Evolutionary conservation across 208 protist genomes (phyloP).

Genomic region (Trypanosoma vivax): DNA sequence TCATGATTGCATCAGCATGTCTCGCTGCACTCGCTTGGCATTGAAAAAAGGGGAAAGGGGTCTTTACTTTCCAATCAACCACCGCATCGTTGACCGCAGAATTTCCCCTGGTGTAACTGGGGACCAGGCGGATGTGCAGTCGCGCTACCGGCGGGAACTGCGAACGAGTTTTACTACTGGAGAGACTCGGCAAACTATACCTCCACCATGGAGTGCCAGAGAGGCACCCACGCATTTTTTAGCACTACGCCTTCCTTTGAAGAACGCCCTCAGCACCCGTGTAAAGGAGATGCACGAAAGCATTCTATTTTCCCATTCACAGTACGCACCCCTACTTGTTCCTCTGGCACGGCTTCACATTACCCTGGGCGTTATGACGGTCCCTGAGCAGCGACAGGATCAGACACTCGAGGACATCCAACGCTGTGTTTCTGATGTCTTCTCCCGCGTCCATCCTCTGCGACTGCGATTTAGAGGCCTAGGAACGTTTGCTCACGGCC

Average conservation of each 20-base stretch:
- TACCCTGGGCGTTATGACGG: slow-evolving; percentile 74
- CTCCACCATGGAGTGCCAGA: slow-evolving; percentile 51
- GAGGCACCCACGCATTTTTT: slow-evolving; percentile 77
- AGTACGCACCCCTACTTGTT: slow-evolving; percentile 54
- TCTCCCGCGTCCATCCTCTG: slow-evolving; percentile 37
- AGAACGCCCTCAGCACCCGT: slow-evolving; percentile 39
- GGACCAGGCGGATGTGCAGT: slow-evolving; percentile 67
- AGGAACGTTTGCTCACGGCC: slow-evolving; percentile 70
- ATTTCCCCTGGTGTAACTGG: slow-evolving; percentile 28
- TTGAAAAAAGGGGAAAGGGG: slow-evolving; percentile 44
- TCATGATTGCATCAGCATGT: slow-evolving; percentile 16
- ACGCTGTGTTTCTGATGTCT: slow-evolving; percentile 39
- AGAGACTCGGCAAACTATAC: slow-evolving; percentile 65
- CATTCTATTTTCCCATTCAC: slow-evolving; percentile 58
- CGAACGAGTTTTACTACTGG: slow-evolving; percentile 70
- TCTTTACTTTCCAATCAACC: slow-evolving; percentile 87
- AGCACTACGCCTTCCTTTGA: slow-evolving; percentile 59
- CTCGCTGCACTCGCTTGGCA: slow-evolving; percentile 22
- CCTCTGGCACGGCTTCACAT: slow-evolving; percentile 66
- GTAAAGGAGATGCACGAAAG: slow-evolving; percentile 69
- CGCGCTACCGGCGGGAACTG: slow-evolving; percentile 69
- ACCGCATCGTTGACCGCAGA: slow-evolving; percentile 72
- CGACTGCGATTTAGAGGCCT: slow-evolving; percentile 73
- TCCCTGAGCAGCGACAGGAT: slow-evolving; percentile 18
- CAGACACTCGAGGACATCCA: slow-evolving; percentile 26